phyloP scores from a whole-genome alignment of 768 basidiomycete species.

The Candolleomyces aberdarensis region DNA sequence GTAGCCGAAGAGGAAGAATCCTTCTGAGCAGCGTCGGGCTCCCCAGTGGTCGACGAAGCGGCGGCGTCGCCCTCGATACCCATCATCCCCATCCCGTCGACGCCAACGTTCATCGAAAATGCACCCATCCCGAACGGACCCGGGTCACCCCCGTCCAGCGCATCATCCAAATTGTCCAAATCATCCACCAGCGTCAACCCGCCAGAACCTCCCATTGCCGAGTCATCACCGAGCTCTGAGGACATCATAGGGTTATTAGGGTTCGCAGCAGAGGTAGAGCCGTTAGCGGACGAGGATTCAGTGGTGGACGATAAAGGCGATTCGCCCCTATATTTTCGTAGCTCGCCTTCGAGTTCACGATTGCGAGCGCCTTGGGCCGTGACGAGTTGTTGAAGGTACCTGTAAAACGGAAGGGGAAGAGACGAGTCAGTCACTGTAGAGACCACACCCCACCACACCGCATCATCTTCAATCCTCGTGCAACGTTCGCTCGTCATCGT shows the following conservation, averaged over 20 bases:
- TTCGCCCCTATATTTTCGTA: conserved; percentile 30
- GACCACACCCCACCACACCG: background rate
- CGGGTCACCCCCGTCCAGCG: background rate
- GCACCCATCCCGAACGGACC: background rate
- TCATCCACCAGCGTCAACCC: background rate
- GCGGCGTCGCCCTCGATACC: background rate
- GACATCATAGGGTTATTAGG: background rate
- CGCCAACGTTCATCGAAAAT: background rate
- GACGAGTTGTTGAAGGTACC: conserved; percentile 86
- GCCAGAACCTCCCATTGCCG: conserved; percentile 10
- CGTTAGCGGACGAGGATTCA: conserved; percentile 16
- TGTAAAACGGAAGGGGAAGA: conserved; percentile 12
- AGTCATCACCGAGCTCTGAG: too few relatives aligned
- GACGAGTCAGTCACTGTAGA: too few relatives aligned
- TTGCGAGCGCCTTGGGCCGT: conserved; percentile 75
- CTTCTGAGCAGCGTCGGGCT: background rate
- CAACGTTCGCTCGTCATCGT: background rate
- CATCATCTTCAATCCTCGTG: background rate
- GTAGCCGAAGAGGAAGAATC: background rate
- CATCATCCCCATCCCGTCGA: background rate
- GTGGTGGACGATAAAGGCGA: background rate
- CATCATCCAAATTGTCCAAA: conserved; percentile 1
- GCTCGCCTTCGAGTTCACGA: conserved; percentile 73
- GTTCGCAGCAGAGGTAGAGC: conserved; percentile 21
- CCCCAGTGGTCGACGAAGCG: background rate